These are phyloP conservation scores for Penstemon barbatus DNA, from an alignment of 257 asterid species.

Conservation along the genomic window DNA sequence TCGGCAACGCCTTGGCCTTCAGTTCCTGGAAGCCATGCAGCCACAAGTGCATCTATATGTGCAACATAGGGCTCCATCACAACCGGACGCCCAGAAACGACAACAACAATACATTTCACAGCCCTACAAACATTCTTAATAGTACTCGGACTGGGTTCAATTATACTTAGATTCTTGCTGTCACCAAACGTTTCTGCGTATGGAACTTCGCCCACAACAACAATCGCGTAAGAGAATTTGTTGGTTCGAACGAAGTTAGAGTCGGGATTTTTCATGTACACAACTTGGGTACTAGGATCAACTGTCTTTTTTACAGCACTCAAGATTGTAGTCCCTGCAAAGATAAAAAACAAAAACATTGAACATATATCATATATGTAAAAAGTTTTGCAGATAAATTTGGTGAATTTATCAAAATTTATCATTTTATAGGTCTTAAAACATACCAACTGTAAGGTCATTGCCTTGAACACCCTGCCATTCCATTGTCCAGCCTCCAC, in stretches of 20 bases:
- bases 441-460: slow-evolving; percentile 47
- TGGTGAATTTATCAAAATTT: neutral
- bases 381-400: neutral
- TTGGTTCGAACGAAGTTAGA: slow-evolving; percentile 30
- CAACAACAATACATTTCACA: slow-evolving; percentile 47
- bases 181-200: slow-evolving; percentile 53
- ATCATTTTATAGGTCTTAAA: neutral
- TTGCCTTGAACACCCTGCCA: slow-evolving; percentile 66
- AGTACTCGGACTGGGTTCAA: slow-evolving; percentile 38
- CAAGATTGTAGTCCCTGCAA: slow-evolving; percentile 59
- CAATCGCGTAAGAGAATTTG: slow-evolving; percentile 51
- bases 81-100: slow-evolving; percentile 57
- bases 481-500: slow-evolving; percentile 68
- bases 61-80: slow-evolving; percentile 48
- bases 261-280: slow-evolving; percentile 38
- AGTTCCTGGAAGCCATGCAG: slow-evolving; percentile 68
- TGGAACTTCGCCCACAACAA: slow-evolving; percentile 55
- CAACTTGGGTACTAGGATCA: slow-evolving; percentile 48
- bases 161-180: slow-evolving; percentile 41
- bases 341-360: neutral
- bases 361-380: too few relatives aligned
- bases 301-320: slow-evolving; percentile 46
- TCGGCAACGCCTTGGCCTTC: slow-evolving; percentile 67
- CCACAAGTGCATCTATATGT: slow-evolving; percentile 53
- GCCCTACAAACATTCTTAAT: slow-evolving; percentile 42